Base-by-base conservation (phyloP, 345 rosid species). In the Lumnitzera littorea region DNA sequence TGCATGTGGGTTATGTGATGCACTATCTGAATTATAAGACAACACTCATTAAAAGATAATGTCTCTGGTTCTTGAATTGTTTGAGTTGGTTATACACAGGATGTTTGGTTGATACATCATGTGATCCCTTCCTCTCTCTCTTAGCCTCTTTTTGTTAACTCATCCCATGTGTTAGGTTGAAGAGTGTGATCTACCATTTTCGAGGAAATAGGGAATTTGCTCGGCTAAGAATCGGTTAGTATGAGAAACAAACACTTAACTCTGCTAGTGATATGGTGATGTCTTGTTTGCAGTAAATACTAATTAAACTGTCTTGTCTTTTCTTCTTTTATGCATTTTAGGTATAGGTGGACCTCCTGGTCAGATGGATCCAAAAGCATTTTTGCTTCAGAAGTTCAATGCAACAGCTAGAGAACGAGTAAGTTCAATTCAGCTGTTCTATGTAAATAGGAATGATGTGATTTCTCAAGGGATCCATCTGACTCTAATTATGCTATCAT, bases 291-390 rank as follows among this genome's bases (percentile, higher is more conserved):
- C 43, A 36, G 43, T 36, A 36, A 5, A 36, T 36, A 36, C 9
- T 36, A 24, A 14, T 52, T 13, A 46, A 27, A 17, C 12, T 27
- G 31, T 51, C 53, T 24, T 46, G 51, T 51, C 13, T 65, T 24
- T 16, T 25, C 60, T 41, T 24, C 24, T 60, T 55, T 11, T 12
- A 48, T 36, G 50, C 5, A 50, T 48, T 15, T 59, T 58, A 91
- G 95, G 95, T 67, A 87, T 91, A 50, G 92, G 91, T 15, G 82
- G 77, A 74, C 96, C 96, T 36, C 91, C 91, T 10, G 96, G 98
- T 71, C 96, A 87, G 77, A 91, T 89, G 98, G 98, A 91, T 68
- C 98, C 98, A 47, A 91, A 89, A 67, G 98, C 96, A 62, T 91
- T 89, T 65, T 72, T 87, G 76, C 74, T 91, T 66, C 98, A 91